Conservation (phyloP, 1,284 basidiomycete genomes). For the Puccinia brachypodii region DNA sequence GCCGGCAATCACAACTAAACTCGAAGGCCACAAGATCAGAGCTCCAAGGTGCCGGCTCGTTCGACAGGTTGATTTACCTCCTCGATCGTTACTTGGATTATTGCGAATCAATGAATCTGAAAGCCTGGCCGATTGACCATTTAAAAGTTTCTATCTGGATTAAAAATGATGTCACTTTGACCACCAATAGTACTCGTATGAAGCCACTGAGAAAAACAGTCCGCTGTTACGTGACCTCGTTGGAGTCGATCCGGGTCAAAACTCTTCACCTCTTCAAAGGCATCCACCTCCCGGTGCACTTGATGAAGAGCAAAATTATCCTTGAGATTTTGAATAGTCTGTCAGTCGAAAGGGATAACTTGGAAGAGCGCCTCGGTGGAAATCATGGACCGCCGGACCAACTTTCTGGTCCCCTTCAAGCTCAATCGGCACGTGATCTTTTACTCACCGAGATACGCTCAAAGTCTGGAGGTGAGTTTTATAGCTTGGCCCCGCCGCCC, state of each 20-base stretch:
- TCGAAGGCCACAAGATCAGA: not conserved
- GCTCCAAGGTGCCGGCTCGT: slow-evolving; percentile 1
- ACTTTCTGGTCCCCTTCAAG: not conserved
- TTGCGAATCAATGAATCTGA: slow-evolving; percentile 8
- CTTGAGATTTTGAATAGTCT: slow-evolving; percentile 36
- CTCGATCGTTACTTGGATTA: slow-evolving; percentile 45
- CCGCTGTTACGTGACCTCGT: slow-evolving; percentile 39
- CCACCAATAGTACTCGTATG: slow-evolving; percentile 33
- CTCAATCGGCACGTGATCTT: slow-evolving; percentile 24
- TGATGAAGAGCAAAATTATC: slow-evolving; percentile 44
- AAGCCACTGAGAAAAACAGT: slow-evolving; percentile 45
- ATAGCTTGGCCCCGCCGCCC: not conserved
- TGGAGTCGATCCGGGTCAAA: slow-evolving; percentile 34
- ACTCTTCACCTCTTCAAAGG: slow-evolving; percentile 28
- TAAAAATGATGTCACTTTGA: slow-evolving; percentile 36
- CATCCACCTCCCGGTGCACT: not conserved
- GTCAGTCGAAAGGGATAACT: slow-evolving; percentile 35
- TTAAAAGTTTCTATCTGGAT: slow-evolving; percentile 43
- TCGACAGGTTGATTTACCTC: slow-evolving; percentile 40
- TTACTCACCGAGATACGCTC: slow-evolving; percentile 22
- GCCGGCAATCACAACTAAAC: slow-evolving; percentile 20
- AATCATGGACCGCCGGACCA: not conserved
- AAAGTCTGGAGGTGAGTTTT: slow-evolving; percentile 38
- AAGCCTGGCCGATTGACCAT: slow-evolving; percentile 42
- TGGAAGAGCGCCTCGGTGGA: slow-evolving; percentile 34